Evolutionary conservation across 371 early-diverging fungal species (phyloP).

Genomic region (Mucor irregularis): DNA sequence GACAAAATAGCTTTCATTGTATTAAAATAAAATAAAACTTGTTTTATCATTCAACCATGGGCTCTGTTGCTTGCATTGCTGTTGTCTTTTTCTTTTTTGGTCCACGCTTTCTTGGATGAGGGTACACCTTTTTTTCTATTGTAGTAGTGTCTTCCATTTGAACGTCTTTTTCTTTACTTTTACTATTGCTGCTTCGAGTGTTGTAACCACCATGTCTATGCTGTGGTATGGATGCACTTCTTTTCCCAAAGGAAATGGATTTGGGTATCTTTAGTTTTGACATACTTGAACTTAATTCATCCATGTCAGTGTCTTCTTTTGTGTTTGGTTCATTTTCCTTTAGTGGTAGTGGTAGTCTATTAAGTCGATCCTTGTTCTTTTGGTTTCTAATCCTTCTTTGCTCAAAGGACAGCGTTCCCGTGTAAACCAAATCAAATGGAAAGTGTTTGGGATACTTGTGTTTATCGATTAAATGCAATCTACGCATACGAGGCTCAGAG

Average conservation of each 20-base stretch:
- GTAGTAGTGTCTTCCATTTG: conserved; percentile 5
- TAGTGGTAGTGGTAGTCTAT: background rate
- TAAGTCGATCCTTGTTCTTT: background rate
- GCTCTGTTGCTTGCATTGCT: background rate
- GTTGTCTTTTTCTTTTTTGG: conserved; percentile 10
- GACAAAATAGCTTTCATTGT: too few species aligned
- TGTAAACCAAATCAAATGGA: conserved; percentile 64
- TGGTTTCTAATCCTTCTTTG: conserved; percentile 24
- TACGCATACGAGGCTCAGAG: conserved; percentile 52
- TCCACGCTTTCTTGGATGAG: conserved; percentile 3
- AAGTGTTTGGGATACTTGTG: conserved; percentile 67
- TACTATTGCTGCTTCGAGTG: background rate
- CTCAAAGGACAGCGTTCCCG: conserved; percentile 46
- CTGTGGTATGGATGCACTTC: background rate
- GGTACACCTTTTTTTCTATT: background rate
- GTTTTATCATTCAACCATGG: conserved; percentile 1
- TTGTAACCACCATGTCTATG: background rate
- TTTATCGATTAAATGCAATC: conserved; percentile 65
- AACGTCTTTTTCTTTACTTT: background rate
- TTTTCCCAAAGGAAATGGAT: conserved; percentile 41
- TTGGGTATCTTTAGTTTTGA: conserved; percentile 33
- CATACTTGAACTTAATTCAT: conserved; percentile 23
- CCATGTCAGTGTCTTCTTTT: conserved; percentile 13
- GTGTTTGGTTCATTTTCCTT: background rate
- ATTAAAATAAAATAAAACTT: conserved; percentile 1